Base-by-base conservation (phyloP, 2,329 filamentous ascomycete species). In the Ascomycota sp. region DNA sequence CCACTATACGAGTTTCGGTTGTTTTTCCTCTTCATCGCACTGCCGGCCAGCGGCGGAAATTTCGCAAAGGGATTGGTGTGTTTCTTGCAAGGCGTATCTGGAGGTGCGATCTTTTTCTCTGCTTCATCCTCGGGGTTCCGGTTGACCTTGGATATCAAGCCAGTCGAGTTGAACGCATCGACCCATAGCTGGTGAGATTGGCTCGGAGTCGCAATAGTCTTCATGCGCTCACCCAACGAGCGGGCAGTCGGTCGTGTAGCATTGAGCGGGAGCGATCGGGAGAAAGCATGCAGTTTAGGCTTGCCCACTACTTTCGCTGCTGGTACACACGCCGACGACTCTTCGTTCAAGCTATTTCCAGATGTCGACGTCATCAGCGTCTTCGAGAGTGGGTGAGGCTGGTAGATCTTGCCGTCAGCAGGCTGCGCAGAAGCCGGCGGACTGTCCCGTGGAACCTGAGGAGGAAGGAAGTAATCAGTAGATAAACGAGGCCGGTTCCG, bases 11-110 rank as follows among this genome's bases (percentile, higher is more conserved):
- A 75, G 37, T 79, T 74, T 35, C 72, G 67, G 33, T 44, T 53
- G 32, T 71, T 41, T 66, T 65, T 47, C 71, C 65, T 46, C 52
- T 75, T 77, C 32, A 75, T 61, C 7, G 61, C 59, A 39, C 65
- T 74, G 30, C 70, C 71, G 9, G 59, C 57, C 1, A 58, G 58
- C 2, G 63, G 65, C 1, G 72, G 69, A 51, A 67, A 67, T 30
- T 77, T 69, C 41, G 77, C 63, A 53, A 85, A 69, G 33, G 75
- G 56, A 39, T 70, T 74, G 4, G 64, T 59, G 31, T 77, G 74
- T 46, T 89, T 83, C 58, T 95, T 98, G 54, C 89, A 95, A 1
- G 89, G 89, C 2, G 89, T 98, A 46, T 95, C 89, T 1, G 89
- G 86, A 62, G 92, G 85, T 20, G 68, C 65, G 43, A 69, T 57